These are phyloP conservation scores for Kregervanrija fluxuum DNA, from an alignment of 805 yeast species.

Conservation along the genomic window DNA sequence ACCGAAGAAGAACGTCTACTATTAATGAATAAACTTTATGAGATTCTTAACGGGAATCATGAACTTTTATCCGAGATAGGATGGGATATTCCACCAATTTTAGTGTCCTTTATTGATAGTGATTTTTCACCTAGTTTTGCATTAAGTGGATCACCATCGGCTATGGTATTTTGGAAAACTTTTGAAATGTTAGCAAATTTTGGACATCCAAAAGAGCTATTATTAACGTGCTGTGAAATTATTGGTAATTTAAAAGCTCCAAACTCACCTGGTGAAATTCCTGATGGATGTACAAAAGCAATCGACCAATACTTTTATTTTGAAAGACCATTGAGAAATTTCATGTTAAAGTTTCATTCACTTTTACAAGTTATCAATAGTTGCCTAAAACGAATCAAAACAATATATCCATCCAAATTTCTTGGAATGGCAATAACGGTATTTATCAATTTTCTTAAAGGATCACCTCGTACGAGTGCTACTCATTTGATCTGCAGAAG, in stretches of 20 bases:
- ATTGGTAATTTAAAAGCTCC: slow-evolving; percentile 31
- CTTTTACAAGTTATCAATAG: slow-evolving; percentile 57
- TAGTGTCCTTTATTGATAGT: slow-evolving; percentile 46
- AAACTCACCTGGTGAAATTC: neutral
- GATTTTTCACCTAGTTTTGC: slow-evolving; percentile 25
- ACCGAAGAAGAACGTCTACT: slow-evolving; percentile 40
- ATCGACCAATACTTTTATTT: slow-evolving; percentile 1
- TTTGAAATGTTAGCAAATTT: slow-evolving; percentile 57
- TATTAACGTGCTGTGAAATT: slow-evolving; percentile 64
- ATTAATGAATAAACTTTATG: slow-evolving; percentile 40
- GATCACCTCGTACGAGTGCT: slow-evolving; percentile 29
- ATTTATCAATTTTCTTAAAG: slow-evolving; percentile 42
- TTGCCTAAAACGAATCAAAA: slow-evolving; percentile 52
- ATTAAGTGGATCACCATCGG: slow-evolving; percentile 34
- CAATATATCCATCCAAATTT: slow-evolving; percentile 74
- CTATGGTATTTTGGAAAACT: slow-evolving; percentile 32
- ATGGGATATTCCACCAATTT: slow-evolving; percentile 81
- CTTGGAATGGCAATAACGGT: slow-evolving; percentile 61
- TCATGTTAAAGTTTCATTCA: slow-evolving; percentile 56
- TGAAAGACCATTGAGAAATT: slow-evolving; percentile 21
- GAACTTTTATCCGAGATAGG: slow-evolving; percentile 62
- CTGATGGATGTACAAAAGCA: neutral
- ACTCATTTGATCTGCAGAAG: slow-evolving; percentile 45
- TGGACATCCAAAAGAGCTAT: slow-evolving; percentile 79
- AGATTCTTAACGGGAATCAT: slow-evolving; percentile 37